phyloP scores from a whole-genome alignment of 805 yeast species.

The Diddensiella transvaalensis region DNA sequence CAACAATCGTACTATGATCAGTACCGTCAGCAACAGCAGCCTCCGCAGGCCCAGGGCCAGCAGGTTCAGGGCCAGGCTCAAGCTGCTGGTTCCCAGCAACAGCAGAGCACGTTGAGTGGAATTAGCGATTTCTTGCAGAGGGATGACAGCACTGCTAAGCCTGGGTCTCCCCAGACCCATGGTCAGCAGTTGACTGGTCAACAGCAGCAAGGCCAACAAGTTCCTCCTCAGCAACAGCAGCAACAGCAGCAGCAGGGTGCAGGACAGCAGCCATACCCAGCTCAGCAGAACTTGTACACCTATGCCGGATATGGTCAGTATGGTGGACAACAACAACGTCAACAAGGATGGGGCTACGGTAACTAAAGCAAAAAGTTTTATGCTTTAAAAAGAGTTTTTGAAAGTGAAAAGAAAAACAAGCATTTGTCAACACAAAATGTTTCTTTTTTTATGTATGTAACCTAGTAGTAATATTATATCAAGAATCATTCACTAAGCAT shows the following conservation, averaged over 20 bases:
- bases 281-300: conserved; percentile 26
- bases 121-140: conserved; percentile 25
- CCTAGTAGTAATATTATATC: background rate
- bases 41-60: conserved; percentile 23
- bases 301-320: conserved; percentile 30
- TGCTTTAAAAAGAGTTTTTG: background rate
- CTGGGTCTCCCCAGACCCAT: conserved; percentile 31
- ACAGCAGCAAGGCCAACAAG: conserved; percentile 19
- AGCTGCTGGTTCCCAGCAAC: background rate
- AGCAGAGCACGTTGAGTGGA: conserved; percentile 17
- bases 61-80: conserved; percentile 19
- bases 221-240: conserved; percentile 13
- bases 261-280: conserved; percentile 22
- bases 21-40: conserved; percentile 20
- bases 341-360: conserved; percentile 26
- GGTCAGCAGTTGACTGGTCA: conserved; percentile 26
- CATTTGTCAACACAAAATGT: background rate
- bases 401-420: background rate
- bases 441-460: background rate
- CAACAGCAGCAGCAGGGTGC: conserved; percentile 18
- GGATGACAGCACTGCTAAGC: conserved; percentile 16
- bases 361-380: too few relatives aligned
- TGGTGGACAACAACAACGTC: conserved; percentile 27
- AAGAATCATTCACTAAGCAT: conserved; percentile 24
- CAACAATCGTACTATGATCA: conserved; percentile 25